phyloP scores from a whole-genome alignment of 768 basidiomycete species.

The Suillus tomentosus region DNA sequence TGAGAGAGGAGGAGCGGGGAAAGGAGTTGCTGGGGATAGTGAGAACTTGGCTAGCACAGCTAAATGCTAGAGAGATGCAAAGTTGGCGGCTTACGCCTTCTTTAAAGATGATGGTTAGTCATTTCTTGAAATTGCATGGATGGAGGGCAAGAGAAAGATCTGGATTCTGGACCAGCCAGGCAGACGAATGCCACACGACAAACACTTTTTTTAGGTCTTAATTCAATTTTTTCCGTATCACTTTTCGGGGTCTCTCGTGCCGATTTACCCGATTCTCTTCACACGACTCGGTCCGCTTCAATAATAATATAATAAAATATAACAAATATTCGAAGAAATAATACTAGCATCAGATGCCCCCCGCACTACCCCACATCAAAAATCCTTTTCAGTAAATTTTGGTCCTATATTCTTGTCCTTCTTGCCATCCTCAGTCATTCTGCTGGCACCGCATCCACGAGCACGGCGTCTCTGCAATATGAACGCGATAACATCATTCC shows the following conservation, averaged over 20 bases:
- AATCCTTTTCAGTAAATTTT: neutral
- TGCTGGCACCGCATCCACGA: slow-evolving; percentile 3
- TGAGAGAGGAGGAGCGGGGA: neutral
- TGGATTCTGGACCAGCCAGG: slow-evolving; percentile 8
- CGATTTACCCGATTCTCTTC: slow-evolving; percentile 4
- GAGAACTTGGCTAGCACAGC: neutral
- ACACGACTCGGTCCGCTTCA: slow-evolving; percentile 1
- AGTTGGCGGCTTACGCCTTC: neutral
- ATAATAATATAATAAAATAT: neutral
- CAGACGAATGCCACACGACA: neutral
- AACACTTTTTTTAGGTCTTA: neutral
- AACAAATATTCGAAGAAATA: neutral
- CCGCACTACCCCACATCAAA: slow-evolving; percentile 17
- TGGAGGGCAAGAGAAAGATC: slow-evolving; percentile 6
- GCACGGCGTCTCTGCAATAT: neutral
- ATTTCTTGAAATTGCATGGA: slow-evolving; percentile 5
- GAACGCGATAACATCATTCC: neutral
- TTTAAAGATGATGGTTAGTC: neutral
- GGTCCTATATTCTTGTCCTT: neutral
- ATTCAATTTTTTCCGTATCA: neutral
- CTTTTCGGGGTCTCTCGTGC: slow-evolving; percentile 4
- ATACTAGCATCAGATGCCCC: slow-evolving; percentile 2
- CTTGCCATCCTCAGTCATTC: neutral
- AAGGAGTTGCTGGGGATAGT: neutral
- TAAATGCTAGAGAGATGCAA: slow-evolving; percentile 1